phyloP scores from a whole-genome alignment of 163 green algal genomes.

The Coccomyxa subellipsoidea region DNA sequence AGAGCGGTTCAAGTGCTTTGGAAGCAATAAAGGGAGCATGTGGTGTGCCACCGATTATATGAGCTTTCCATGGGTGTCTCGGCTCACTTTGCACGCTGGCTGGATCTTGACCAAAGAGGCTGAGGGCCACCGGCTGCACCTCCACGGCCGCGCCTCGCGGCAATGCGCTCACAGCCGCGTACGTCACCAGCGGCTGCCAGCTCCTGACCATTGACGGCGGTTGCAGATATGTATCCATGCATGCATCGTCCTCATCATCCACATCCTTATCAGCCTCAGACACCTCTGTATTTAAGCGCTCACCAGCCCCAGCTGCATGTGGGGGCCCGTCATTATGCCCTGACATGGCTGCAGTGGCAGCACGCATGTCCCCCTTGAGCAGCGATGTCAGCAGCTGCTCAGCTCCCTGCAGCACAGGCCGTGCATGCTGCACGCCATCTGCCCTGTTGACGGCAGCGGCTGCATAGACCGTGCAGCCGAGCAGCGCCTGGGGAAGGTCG shows the following conservation, averaged over 20 bases:
- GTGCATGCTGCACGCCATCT: not conserved
- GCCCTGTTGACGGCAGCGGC: constrained; percentile 9
- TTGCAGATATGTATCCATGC: constrained; percentile 46
- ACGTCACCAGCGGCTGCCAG: constrained; percentile 43
- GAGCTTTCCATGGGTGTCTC: not conserved
- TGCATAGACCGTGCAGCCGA: constrained; percentile 60
- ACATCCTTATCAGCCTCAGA: not conserved
- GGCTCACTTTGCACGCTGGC: not conserved
- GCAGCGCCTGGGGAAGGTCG: constrained; percentile 40
- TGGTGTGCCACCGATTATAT: too few relatives aligned
- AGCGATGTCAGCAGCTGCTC: constrained; percentile 9
- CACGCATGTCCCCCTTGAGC: not conserved
- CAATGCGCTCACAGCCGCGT: constrained; percentile 30
- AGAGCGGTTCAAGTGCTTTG: too few relatives aligned
- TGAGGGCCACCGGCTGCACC: constrained; percentile 44
- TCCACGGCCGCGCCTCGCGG: constrained; percentile 49
- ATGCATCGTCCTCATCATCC: constrained; percentile 8
- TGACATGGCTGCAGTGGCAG: not conserved
- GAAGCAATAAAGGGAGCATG: too few relatives aligned
- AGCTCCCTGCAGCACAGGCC: constrained; percentile 6
- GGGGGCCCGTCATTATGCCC: not conserved
- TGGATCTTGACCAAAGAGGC: not conserved
- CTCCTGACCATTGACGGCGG: constrained; percentile 24
- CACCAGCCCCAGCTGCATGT: not conserved
- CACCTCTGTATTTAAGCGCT: not conserved